Conservation (phyloP, 2,329 filamentous ascomycete species). For the Exophiala aquamarina region DNA sequence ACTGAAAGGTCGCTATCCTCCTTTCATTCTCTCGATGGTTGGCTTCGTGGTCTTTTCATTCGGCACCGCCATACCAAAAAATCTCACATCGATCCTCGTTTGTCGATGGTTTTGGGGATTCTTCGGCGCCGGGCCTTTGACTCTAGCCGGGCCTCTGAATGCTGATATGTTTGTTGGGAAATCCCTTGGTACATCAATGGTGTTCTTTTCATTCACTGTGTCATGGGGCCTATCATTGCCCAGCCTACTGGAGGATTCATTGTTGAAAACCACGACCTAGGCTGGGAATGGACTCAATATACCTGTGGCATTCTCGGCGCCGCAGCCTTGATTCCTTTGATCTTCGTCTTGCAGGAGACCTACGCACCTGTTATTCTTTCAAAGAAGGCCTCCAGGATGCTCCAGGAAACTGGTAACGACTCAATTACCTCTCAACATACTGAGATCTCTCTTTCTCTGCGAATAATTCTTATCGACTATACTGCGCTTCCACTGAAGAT, state of each 20-base stretch:
- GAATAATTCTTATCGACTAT: constrained; percentile 38
- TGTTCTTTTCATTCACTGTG: constrained; percentile 40
- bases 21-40: constrained; percentile 49
- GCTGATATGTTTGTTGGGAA: constrained; percentile 52
- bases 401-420: constrained; percentile 36
- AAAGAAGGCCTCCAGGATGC: constrained; percentile 34
- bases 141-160: constrained; percentile 55
- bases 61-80: constrained; percentile 49
- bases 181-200: constrained; percentile 35
- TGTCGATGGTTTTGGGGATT: constrained; percentile 54
- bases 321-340: constrained; percentile 41
- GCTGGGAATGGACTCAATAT: constrained; percentile 44
- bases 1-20: constrained; percentile 48
- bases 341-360: constrained; percentile 34
- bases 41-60: constrained; percentile 53
- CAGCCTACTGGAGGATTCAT: constrained; percentile 42
- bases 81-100: constrained; percentile 52
- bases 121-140: constrained; percentile 53
- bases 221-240: constrained; percentile 38
- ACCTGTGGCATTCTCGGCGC: constrained; percentile 57
- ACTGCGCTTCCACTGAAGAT: constrained; percentile 39
- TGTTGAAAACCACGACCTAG: constrained; percentile 31
- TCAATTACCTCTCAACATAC: constrained; percentile 41
- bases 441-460: constrained; percentile 34
- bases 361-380: constrained; percentile 38